Conservation (phyloP, 345 rosid genomes). For the Sonneratia caseolaris region DNA sequence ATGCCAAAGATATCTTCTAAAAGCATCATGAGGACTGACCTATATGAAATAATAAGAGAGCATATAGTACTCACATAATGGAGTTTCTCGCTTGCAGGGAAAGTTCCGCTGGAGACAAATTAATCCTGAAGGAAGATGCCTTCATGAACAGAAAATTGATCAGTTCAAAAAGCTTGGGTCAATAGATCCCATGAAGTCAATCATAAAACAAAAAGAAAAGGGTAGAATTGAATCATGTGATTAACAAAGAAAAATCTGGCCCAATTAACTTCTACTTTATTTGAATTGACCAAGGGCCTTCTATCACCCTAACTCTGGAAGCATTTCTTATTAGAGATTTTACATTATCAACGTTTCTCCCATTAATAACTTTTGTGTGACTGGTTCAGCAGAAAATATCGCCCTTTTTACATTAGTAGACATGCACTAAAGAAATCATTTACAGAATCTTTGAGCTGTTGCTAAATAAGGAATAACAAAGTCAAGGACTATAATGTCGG, state of each 20-base stretch:
- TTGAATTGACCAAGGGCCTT: background rate
- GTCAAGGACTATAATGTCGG: too few relatives aligned
- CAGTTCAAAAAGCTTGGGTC: background rate
- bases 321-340: too few relatives aligned
- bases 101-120: constrained; percentile 60
- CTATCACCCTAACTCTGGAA: too few relatives aligned
- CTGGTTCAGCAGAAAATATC: too few relatives aligned
- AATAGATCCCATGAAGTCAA: too few relatives aligned
- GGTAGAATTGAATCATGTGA: background rate
- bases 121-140: constrained; percentile 39
- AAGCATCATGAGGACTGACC: background rate
- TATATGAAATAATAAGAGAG: constrained; percentile 1
- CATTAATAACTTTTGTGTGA: too few relatives aligned
- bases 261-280: background rate
- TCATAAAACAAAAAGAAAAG: background rate
- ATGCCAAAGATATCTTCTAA: background rate
- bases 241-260: background rate
- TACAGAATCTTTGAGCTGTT: too few relatives aligned
- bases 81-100: constrained; percentile 46
- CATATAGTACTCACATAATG: constrained; percentile 41
- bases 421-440: too few relatives aligned
- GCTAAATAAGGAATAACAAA: too few relatives aligned
- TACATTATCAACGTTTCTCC: too few relatives aligned
- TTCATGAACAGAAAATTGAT: constrained; percentile 15
- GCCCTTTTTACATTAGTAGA: too few relatives aligned